These are phyloP conservation scores for Botrytis porri DNA, from an alignment of 2,329 filamentous ascomycete genomes.

Conservation along the genomic window DNA sequence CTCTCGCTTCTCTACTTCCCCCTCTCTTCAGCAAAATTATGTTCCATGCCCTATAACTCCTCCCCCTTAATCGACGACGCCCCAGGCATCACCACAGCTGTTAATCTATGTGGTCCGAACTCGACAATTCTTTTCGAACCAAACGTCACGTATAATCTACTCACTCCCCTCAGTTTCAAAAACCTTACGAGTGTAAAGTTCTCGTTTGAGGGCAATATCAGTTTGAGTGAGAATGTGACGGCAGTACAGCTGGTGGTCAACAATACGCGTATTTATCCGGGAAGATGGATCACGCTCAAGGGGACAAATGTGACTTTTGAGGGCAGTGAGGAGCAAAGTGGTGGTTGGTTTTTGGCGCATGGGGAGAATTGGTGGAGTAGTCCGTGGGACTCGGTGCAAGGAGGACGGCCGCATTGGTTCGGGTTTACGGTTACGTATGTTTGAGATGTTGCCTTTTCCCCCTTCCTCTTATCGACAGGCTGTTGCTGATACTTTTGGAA, in stretches of 20 bases:
- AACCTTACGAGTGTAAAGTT: not conserved
- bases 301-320: conserved; percentile 9
- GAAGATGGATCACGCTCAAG: conserved; percentile 13
- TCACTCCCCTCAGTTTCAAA: conserved; percentile 1
- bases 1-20: conserved; percentile 3
- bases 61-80: not conserved
- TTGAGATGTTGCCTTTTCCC: not conserved
- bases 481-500: not conserved
- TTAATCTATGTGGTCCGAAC: not conserved
- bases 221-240: conserved; percentile 16
- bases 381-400: not conserved
- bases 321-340: not conserved
- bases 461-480: not conserved
- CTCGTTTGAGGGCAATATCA: conserved; percentile 12
- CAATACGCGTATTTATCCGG: not conserved
- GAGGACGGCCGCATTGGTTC: conserved; percentile 14
- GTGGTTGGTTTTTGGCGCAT: conserved; percentile 17
- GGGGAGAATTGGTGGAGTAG: conserved; percentile 14
- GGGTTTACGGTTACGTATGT: conserved; percentile 6
- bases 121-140: conserved; percentile 8
- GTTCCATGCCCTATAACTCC: conserved; percentile 12
- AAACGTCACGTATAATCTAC: conserved; percentile 11
- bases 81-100: not conserved
- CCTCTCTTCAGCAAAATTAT: conserved; percentile 2
- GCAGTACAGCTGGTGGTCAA: conserved; percentile 10